Evolutionary conservation across 2,329 filamentous ascomycete genomes (phyloP).

Genomic region (Mycosphaerella sp.): DNA sequence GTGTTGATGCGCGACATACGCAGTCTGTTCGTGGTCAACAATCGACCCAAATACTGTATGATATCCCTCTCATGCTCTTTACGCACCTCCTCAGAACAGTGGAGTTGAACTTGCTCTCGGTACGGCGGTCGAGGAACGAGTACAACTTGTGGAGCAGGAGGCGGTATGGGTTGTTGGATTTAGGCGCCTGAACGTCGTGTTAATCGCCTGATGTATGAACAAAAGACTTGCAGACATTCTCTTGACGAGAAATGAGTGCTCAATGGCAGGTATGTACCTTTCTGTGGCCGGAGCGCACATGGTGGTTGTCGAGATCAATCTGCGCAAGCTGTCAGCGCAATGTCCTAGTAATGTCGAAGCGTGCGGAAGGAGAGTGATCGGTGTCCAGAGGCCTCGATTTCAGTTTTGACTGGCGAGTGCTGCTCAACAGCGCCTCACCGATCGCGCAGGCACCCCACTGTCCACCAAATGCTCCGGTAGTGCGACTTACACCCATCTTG

Average conservation of each 20-base stretch:
- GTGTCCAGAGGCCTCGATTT: not conserved
- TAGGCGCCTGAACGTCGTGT: slow-evolving; percentile 59
- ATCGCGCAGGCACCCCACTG: too few species aligned
- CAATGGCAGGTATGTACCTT: slow-evolving; percentile 19
- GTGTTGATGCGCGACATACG: slow-evolving; percentile 99
- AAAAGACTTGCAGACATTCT: slow-evolving; percentile 22
- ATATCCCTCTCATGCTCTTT: slow-evolving; percentile 11
- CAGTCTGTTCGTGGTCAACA: slow-evolving; percentile 51
- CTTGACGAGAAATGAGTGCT: slow-evolving; percentile 15
- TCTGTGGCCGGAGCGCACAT: slow-evolving; percentile 28
- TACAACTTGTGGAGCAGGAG: slow-evolving; percentile 48
- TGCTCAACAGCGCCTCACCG: too few species aligned
- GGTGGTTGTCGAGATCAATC: slow-evolving; percentile 26
- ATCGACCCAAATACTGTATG: not conserved
- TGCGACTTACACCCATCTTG: slow-evolving; percentile 20
- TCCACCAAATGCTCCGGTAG: too few species aligned
- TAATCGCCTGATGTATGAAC: slow-evolving; percentile 14
- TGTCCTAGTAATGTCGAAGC: not conserved
- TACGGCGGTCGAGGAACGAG: slow-evolving; percentile 53
- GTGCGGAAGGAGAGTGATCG: not conserved
- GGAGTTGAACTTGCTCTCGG: slow-evolving; percentile 98
- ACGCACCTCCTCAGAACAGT: slow-evolving; percentile 66
- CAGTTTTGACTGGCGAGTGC: not conserved
- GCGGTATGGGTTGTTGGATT: slow-evolving; percentile 51
- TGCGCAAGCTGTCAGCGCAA: slow-evolving; percentile 1